Evolutionary conservation across 352 stramenopile species (phyloP).

Genomic region (Elongisporangium anandrum): DNA sequence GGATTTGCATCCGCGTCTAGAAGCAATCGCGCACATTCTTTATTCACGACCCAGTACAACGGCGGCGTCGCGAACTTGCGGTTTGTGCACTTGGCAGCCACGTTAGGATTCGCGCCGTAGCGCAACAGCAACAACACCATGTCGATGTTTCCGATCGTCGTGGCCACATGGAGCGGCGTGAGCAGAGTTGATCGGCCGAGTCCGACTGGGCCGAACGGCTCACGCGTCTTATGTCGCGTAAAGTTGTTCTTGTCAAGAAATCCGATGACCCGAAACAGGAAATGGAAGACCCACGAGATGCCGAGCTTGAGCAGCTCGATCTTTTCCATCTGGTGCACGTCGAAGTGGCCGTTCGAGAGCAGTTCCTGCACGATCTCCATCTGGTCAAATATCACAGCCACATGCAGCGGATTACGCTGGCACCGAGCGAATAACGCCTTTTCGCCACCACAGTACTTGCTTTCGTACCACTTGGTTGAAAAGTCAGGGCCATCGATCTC

Average conservation of each 20-base stretch:
- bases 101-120: slow-evolving; percentile 59
- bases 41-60: slow-evolving; percentile 68
- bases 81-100: slow-evolving; percentile 38
- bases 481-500: slow-evolving; percentile 58
- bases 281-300: slow-evolving; percentile 61
- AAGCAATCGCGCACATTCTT: slow-evolving; percentile 59
- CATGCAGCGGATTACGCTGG: slow-evolving; percentile 72
- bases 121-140: slow-evolving; percentile 62
- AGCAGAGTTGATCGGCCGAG: slow-evolving; percentile 60
- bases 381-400: slow-evolving; percentile 70
- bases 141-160: slow-evolving; percentile 63
- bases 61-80: slow-evolving; percentile 55
- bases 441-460: slow-evolving; percentile 14
- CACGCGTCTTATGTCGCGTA: slow-evolving; percentile 20
- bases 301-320: slow-evolving; percentile 67
- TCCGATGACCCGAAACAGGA: slow-evolving; percentile 57
- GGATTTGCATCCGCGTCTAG: slow-evolving; percentile 71
- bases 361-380: slow-evolving; percentile 59
- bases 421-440: slow-evolving; percentile 21
- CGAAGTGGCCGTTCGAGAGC: slow-evolving; percentile 51
- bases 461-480: slow-evolving; percentile 57
- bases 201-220: slow-evolving; percentile 59
- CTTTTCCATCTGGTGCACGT: slow-evolving; percentile 70
- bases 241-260: slow-evolving; percentile 49
- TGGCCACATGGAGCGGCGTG: slow-evolving; percentile 66